A percentile compares a stretch with the other conserved stretches of the same genome.
phyloP scores from a whole-genome alignment of 1,284 basidiomycete species.

The Microbotryomycetes sp. region DNA sequence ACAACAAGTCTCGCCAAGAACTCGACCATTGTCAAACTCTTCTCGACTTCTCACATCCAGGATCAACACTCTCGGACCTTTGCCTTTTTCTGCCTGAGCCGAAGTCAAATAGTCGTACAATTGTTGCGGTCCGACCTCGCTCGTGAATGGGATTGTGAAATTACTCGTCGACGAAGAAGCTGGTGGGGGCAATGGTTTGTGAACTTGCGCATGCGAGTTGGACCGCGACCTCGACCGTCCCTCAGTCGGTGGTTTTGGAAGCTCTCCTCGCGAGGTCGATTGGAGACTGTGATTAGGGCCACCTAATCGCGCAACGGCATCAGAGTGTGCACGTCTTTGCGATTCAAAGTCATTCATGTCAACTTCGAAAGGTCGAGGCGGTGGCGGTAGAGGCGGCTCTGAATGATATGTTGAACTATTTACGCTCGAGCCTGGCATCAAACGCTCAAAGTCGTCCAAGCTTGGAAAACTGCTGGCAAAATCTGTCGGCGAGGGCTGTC shows the following conservation, averaged over 20 bases:
- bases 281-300: neutral
- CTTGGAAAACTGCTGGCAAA: conserved; percentile 21
- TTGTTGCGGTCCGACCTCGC: conserved; percentile 56
- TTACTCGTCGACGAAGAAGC: conserved; percentile 24
- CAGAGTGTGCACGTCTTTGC: neutral
- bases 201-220: neutral
- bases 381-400: conserved; percentile 3
- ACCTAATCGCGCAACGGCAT: neutral
- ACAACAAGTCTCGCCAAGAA: conserved; percentile 66
- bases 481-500: neutral
- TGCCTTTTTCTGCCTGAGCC: conserved; percentile 48
- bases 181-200: neutral
- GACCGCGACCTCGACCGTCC: neutral
- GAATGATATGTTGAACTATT: neutral
- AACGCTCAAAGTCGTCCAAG: conserved; percentile 24
- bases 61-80: conserved; percentile 51
- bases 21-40: conserved; percentile 67
- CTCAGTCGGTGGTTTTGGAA: neutral
- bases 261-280: neutral
- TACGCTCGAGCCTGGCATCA: neutral
- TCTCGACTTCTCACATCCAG: conserved; percentile 74
- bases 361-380: conserved; percentile 7
- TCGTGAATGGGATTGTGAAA: conserved; percentile 52
- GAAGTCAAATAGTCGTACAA: conserved; percentile 56
- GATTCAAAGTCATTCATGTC: neutral